Evolutionary conservation across 2,329 filamentous ascomycete species (phyloP).

Genomic region (Daldinia sp.): DNA sequence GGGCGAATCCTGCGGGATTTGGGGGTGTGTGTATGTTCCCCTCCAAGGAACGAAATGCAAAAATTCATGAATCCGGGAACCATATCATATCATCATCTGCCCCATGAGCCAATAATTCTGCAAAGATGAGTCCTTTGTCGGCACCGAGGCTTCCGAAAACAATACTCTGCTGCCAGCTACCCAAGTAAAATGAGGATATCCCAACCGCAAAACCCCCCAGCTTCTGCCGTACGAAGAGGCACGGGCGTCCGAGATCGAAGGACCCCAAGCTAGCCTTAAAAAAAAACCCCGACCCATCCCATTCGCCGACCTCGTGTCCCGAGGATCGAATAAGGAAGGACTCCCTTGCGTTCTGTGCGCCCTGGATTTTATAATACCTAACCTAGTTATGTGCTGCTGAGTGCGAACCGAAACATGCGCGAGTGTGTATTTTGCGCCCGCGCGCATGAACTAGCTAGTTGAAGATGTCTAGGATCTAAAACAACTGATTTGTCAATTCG

Average conservation of each 20-base stretch:
- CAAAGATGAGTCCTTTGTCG: background rate
- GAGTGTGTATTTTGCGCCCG: background rate
- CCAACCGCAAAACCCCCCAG: background rate
- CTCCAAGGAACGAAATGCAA: background rate
- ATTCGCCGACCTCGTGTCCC: background rate
- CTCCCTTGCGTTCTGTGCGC: background rate
- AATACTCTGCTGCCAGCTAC: too few relatives aligned
- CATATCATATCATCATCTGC: background rate
- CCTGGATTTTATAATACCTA: too few relatives aligned
- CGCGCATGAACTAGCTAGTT: background rate
- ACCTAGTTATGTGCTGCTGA: too few relatives aligned
- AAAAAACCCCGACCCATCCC: background rate
- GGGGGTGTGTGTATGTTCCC: too few relatives aligned
- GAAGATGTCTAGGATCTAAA: background rate
- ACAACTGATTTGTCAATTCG: background rate
- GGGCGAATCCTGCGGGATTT: conserved; percentile 3
- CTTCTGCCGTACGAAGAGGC: background rate
- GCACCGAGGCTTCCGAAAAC: conserved; percentile 1
- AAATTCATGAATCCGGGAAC: background rate
- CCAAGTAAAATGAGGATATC: too few relatives aligned
- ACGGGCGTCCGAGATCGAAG: background rate
- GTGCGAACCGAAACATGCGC: background rate
- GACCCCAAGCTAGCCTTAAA: too few relatives aligned
- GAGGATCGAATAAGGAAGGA: background rate
- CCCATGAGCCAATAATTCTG: background rate